Evolutionary conservation across 495 filamentous ascomycete species (phyloP), one percentile per base, ranked within the genome.

Genomic region (Parathielavia hyrcaniae): DNA sequence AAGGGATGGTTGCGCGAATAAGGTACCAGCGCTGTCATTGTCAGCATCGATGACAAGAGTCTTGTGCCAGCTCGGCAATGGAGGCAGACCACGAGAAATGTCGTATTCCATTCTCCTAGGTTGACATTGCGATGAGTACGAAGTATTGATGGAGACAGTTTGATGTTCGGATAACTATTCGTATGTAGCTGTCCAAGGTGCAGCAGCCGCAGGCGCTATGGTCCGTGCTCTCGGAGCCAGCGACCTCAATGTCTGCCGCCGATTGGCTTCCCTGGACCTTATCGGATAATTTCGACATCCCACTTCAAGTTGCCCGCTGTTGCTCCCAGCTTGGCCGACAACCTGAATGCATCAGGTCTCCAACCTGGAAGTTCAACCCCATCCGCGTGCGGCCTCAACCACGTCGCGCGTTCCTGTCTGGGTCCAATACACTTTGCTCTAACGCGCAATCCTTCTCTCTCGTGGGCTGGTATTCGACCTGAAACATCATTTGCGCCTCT

Each of bases 221-320:
- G 26, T 3, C 26, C 26, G 26, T 30, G 26, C 26, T 3, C 26
- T 30, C 26, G 26, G 36, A 9, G 30, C 12, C 48, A 49, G 22
- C 17, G 22, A 55, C 53, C 55, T 16, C 23, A 13, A 32, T 14
- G 30, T 47, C 58, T 40, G 14, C 40, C 55, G 53, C 49, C 40
- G 47, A 61, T 65, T 62, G 57, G 55, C 22, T n/a, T n/a, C n/a
- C n/a, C n/a, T n/a, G n/a, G n/a, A n/a, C n/a, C n/a, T 38, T 17
- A 19, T 58, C 65, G 61, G 65, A 66, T 59, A 41, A 65, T 63
- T 46, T 26, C 36, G 20, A 14, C 60, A 66, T 58, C 63, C 63
- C 63, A 66, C 63, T 53, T 58, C 22, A 11, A 1, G 1, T 47
- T 0, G 14, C 17, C 49, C 17, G 43, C 35, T 32, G 36, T 52